Base-by-base conservation (phyloP, 2,329 filamentous ascomycete genomes). In the Aspergillus ibericus region DNA sequence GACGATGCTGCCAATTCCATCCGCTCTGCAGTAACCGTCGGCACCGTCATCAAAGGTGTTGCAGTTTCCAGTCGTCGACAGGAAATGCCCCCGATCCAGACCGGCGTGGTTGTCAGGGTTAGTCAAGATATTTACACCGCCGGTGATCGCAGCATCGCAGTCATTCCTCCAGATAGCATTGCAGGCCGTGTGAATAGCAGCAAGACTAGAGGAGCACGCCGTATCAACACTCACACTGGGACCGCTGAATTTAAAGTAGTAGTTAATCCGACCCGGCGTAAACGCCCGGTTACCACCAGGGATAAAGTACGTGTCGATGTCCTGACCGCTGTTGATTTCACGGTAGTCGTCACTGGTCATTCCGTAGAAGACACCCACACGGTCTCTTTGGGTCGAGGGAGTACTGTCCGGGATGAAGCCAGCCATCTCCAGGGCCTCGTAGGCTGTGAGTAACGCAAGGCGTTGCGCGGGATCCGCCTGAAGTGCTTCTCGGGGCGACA, bases 391-490 rank as follows among this genome's bases (percentile, higher is more conserved):
- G 1, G 87, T 90, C 0, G 88, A 89, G 0, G 88, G 83, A 0
- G 88, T 90, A 55, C 88, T 81, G 73, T 90, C 89, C 0, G 88
- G 86, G 9, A 91, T 87, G 68, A 91, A 90, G 1, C 90, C 91
- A 38, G 88, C 87, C 85, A 91, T 90, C 72, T 95, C 91, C 42
- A 95, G 80, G 0, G 91, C 90, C 70, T 93, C 90, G 67, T 92
- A 93, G 0, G 89, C 89, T 4, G 90, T 92, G 5, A 88, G 85
- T 20, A 95, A 78, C 2, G 89, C 88, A 65, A 93, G 81, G 65
- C 91, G 84, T 71, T 92, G 90, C 83, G 91, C 91, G 0, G 91
- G 91, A 71, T 93, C 90, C 1, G 89, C 92, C 70, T 92, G 89
- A 53, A 86, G 84, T 27, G 91, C 91, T 75, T 93, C 90, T 66